A percentile compares a stretch with the other conserved stretches of the same genome.
Evolutionary conservation across 345 rosid species (phyloP).

Genomic region (rapeseed (Brassica napus)): DNA sequence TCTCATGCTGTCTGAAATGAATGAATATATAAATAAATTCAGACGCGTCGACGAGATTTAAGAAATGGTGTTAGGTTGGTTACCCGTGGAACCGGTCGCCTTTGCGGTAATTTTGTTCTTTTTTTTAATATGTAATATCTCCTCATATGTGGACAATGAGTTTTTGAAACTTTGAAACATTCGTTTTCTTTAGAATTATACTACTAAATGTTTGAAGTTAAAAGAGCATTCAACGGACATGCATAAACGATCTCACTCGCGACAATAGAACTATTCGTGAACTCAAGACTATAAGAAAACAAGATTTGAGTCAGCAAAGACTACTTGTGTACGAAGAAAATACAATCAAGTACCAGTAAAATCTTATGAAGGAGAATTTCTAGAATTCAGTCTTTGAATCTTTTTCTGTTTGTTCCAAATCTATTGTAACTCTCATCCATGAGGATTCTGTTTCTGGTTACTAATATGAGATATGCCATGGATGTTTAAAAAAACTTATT

Average conservation of each 20-base stretch:
- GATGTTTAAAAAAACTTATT: too few species aligned
- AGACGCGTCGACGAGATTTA: slow-evolving; percentile 19
- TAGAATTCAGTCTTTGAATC: neutral
- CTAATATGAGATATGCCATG: too few species aligned
- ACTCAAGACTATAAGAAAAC: neutral
- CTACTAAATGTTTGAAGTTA: slow-evolving; percentile 16
- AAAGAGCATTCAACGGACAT: slow-evolving; percentile 23
- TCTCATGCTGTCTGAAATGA: slow-evolving; percentile 18
- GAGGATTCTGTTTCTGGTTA: too few species aligned
- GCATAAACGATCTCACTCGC: neutral
- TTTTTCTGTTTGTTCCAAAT: neutral
- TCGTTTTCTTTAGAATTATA: slow-evolving; percentile 4
- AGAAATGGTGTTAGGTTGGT: slow-evolving; percentile 32
- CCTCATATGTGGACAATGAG: neutral
- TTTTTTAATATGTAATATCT: neutral
- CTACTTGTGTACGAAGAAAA: neutral
- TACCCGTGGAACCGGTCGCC: slow-evolving; percentile 32
- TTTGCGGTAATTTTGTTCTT: slow-evolving; percentile 13
- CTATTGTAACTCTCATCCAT: neutral
- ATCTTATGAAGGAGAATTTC: neutral
- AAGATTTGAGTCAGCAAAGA: neutral
- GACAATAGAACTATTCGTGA: neutral
- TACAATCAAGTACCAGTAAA: neutral
- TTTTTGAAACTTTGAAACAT: slow-evolving; percentile 12
- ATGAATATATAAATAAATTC: slow-evolving; percentile 7